Evolutionary conservation across 2,329 filamentous ascomycete genomes (phyloP).

Genomic region (Davidsoniella eucalypti): DNA sequence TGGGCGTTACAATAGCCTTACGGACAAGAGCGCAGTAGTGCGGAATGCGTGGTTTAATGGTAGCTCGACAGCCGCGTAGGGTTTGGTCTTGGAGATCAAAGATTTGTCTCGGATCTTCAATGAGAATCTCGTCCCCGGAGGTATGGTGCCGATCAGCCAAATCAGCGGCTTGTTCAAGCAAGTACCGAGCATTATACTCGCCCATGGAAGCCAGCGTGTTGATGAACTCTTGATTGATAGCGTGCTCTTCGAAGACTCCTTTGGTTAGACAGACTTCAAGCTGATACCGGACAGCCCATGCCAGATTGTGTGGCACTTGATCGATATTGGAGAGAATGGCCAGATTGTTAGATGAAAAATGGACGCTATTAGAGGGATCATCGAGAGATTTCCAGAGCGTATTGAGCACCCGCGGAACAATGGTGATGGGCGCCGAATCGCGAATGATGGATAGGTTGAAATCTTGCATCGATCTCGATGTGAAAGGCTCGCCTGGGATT

Average conservation of each 20-base stretch:
- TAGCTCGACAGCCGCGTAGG: not conserved
- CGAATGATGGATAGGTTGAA: constrained; percentile 35
- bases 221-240: constrained; percentile 52
- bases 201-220: constrained; percentile 33
- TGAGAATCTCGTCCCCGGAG: constrained; percentile 30
- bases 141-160: not conserved
- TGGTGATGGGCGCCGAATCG: not conserved
- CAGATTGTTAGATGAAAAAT: not conserved
- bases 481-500: constrained; percentile 17
- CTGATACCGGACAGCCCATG: constrained; percentile 70
- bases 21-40: constrained; percentile 59
- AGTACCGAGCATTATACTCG: constrained; percentile 37
- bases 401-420: not conserved
- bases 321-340: constrained; percentile 5
- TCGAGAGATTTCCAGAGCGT: constrained; percentile 6
- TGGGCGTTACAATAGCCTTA: constrained; percentile 69
- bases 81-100: constrained; percentile 28
- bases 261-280: constrained; percentile 86
- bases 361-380: not conserved
- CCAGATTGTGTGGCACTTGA: constrained; percentile 22
- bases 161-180: constrained; percentile 61
- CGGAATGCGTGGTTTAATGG: constrained; percentile 31
- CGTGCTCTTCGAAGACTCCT: constrained; percentile 59
- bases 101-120: constrained; percentile 56
- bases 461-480: constrained; percentile 44